These are phyloP conservation scores for Catharanthus roseus DNA, from an alignment of 257 asterid genomes.

Conservation along the genomic window DNA sequence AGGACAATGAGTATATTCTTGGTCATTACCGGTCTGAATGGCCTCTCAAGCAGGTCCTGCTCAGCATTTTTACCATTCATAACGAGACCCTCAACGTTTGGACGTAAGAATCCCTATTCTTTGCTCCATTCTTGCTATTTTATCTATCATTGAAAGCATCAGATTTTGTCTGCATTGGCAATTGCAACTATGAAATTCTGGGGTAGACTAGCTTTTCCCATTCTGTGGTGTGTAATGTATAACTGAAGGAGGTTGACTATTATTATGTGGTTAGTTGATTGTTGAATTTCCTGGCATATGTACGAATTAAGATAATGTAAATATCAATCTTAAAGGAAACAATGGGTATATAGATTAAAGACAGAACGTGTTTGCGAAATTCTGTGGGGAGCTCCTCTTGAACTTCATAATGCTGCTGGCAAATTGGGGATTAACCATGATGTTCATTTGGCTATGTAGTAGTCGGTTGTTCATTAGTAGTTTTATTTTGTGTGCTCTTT, in stretches of 20 bases:
- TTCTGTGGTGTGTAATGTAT: background rate
- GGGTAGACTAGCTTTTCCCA: background rate
- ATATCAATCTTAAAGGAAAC: background rate
- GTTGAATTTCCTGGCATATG: background rate
- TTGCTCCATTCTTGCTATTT: background rate
- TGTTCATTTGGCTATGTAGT: background rate
- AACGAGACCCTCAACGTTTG: constrained; percentile 96
- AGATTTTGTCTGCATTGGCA: background rate
- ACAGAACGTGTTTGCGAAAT: background rate
- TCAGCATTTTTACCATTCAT: constrained; percentile 85
- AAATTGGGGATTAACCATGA: background rate
- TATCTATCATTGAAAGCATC: background rate
- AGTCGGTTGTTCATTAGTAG: background rate
- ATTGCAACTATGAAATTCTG: constrained; percentile 5
- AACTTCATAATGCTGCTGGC: background rate
- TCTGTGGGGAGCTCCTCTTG: background rate
- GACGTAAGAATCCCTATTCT: constrained; percentile 59
- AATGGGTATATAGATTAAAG: background rate
- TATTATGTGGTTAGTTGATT: background rate
- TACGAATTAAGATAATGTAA: too few species aligned
- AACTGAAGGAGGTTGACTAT: background rate
- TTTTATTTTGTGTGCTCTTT: background rate
- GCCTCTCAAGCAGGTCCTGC: constrained; percentile 77
- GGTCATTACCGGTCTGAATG: constrained; percentile 81
- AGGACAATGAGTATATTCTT: constrained; percentile 83